Conservation (phyloP, 2,329 filamentous ascomycete species). For the Nectriaceae sp. region DNA sequence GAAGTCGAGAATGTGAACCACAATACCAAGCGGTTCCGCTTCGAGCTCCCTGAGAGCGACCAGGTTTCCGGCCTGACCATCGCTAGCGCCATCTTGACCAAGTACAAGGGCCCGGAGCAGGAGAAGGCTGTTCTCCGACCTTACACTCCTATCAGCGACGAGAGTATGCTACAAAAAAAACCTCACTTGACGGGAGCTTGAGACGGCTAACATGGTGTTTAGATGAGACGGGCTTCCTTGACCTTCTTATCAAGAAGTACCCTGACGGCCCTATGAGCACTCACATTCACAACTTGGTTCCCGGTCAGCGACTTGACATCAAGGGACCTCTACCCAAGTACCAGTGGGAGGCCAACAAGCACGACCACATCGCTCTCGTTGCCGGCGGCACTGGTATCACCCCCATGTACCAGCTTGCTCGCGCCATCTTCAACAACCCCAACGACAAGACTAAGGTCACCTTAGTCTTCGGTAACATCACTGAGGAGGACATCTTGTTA, state of each 20-base stretch:
- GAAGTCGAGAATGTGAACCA: slow-evolving; percentile 81
- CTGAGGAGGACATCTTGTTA: slow-evolving; percentile 87
- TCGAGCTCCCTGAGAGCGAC: slow-evolving; percentile 82
- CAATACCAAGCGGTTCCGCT: slow-evolving; percentile 93
- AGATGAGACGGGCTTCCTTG: slow-evolving; percentile 79
- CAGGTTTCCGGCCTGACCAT: slow-evolving; percentile 80
- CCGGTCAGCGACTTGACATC: slow-evolving; percentile 82
- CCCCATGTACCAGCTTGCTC: slow-evolving; percentile 94
- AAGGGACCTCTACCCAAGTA: slow-evolving; percentile 98
- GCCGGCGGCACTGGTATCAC: slow-evolving; percentile 97
- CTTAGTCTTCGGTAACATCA: slow-evolving; percentile 87
- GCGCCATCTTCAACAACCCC: slow-evolving; percentile 93
- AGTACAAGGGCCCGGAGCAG: slow-evolving; percentile 81
- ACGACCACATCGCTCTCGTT: slow-evolving; percentile 82
- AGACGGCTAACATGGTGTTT: slow-evolving; percentile 12
- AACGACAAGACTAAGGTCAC: slow-evolving; percentile 98
- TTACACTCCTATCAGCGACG: slow-evolving; percentile 90
- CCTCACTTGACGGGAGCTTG: too few species aligned
- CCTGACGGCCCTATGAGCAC: slow-evolving; percentile 87
- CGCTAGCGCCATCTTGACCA: slow-evolving; percentile 87
- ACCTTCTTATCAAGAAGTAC: slow-evolving; percentile 92
- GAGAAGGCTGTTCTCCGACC: slow-evolving; percentile 88
- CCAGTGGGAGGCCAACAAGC: slow-evolving; percentile 86
- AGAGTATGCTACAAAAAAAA: slow-evolving; percentile 54
- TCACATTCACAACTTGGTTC: slow-evolving; percentile 80